These are phyloP conservation scores for Iris pallida DNA, from an alignment of 116 monocot species.

Conservation along the genomic window DNA sequence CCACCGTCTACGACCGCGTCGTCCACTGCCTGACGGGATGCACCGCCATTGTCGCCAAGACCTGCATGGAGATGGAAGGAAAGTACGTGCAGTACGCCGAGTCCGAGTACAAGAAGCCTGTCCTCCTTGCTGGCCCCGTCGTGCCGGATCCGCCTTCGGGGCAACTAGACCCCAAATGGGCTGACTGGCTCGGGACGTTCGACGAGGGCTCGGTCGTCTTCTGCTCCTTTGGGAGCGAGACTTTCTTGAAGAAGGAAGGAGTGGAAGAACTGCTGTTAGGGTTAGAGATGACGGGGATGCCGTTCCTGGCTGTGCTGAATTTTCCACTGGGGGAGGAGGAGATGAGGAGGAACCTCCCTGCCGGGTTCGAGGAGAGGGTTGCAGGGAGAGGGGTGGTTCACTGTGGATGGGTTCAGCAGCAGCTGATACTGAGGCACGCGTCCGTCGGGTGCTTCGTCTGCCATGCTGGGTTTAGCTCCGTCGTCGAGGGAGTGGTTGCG, in stretches of 20 bases:
- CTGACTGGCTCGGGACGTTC: slow-evolving; percentile 35
- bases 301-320: slow-evolving; percentile 54
- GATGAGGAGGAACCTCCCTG: slow-evolving; percentile 20
- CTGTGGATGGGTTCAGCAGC: slow-evolving; percentile 56
- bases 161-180: slow-evolving; percentile 27
- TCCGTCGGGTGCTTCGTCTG: slow-evolving; percentile 46
- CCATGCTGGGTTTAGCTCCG: slow-evolving; percentile 59
- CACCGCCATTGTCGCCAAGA: slow-evolving; percentile 30
- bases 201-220: slow-evolving; percentile 32
- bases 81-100: slow-evolving; percentile 34
- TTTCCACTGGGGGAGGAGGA: not conserved
- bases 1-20: slow-evolving; percentile 33
- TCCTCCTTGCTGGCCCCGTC: slow-evolving; percentile 48
- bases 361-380: slow-evolving; percentile 39
- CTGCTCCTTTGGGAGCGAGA: slow-evolving; percentile 70
- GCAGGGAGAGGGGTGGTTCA: slow-evolving; percentile 31
- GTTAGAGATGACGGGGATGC: slow-evolving; percentile 31
- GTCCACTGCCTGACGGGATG: slow-evolving; percentile 5
- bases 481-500: slow-evolving; percentile 38
- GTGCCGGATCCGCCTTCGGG: slow-evolving; percentile 33
- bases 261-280: slow-evolving; percentile 40
- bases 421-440: slow-evolving; percentile 40
- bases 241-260: slow-evolving; percentile 21
- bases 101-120: slow-evolving; percentile 29
- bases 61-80: slow-evolving; percentile 48